Base-by-base conservation (phyloP, 176 grass and related monocot species). In the Alloteropsis semialata region DNA sequence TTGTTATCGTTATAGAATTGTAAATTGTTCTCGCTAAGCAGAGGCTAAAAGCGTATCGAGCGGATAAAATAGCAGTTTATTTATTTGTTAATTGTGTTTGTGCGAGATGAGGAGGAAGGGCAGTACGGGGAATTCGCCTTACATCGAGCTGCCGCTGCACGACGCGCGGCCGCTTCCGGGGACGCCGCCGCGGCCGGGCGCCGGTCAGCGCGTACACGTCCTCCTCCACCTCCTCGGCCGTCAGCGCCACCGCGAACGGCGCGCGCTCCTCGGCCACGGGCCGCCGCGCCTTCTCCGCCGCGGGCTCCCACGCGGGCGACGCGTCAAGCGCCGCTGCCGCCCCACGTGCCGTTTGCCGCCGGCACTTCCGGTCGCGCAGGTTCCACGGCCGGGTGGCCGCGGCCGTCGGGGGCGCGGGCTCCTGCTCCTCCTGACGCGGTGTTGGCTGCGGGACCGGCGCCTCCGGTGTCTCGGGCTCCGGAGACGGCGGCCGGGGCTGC, bases 171-270 rank as follows among this genome's bases (percentile, higher is more conserved):
- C 96, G 85, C 77, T 93, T 92, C 70, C 85, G 87, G 14, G 96
- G 96, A 81, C 96, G 91, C 82, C 96, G 96, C 84, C 91, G 90
- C 65, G 93, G 96, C 25, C 88, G 87, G 59, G 85, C 88, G 75
- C 91, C 96, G 43, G 96, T 99, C n/a, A 99, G 75, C 72, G 96
- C 93, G 79, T 96, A 99, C 25, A 99, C 53, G 84, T 99, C 96
- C 64, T 95, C 96, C 89, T 99, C 93, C 72, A 99, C 93, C 87
- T 99, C 96, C 43, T 96, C 96, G 36, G 55, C 82, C 61, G 76
- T 85, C 10, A 99, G 91, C 24, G 82, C 62, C 33, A 99, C 71
- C 0, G 91, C 60, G 81, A 99, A 92, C 42, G 82, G 77, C 43
- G 76, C 65, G 33, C 91, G 74, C 62, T 82, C 29, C 5, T 22